These are phyloP conservation scores for Pisolithus albus DNA, from an alignment of 768 basidiomycete species.

Conservation along the genomic window DNA sequence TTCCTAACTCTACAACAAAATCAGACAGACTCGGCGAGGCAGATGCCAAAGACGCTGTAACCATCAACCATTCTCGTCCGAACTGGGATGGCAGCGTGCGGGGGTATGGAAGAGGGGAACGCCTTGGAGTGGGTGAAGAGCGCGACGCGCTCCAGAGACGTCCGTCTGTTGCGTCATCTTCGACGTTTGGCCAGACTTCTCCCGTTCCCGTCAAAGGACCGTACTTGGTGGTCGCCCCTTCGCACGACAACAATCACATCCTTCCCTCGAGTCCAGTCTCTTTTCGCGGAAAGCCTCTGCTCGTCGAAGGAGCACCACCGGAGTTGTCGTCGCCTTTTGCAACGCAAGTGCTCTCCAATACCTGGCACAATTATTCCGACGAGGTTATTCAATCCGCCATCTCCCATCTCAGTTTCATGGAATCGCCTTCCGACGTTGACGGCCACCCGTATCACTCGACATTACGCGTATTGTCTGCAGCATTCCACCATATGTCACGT, in stretches of 20 bases:
- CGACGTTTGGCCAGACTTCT: conserved; percentile 36
- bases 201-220: conserved; percentile 17
- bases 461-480: conserved; percentile 63
- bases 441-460: conserved; percentile 60
- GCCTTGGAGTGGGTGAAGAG: conserved; percentile 18
- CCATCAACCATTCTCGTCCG: conserved; percentile 4
- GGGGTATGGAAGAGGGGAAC: conserved; percentile 42
- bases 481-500: conserved; percentile 51
- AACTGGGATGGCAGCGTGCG: conserved; percentile 53
- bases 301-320: conserved; percentile 4
- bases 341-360: conserved; percentile 52
- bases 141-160: conserved; percentile 16
- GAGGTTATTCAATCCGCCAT: conserved; percentile 63
- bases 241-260: conserved; percentile 26
- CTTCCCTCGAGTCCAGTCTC: conserved; percentile 31
- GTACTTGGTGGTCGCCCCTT: conserved; percentile 38
- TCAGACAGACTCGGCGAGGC: conserved; percentile 38
- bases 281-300: conserved; percentile 5
- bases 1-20: conserved; percentile 59
- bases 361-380: conserved; percentile 77
- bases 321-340: conserved; percentile 22
- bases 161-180: conserved; percentile 32
- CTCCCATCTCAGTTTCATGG: conserved; percentile 38
- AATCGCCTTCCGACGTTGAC: conserved; percentile 41
- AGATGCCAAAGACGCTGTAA: conserved; percentile 13